Evolutionary conservation across 139 green algal species (phyloP).

Genomic region (Bryopsis sp.): DNA sequence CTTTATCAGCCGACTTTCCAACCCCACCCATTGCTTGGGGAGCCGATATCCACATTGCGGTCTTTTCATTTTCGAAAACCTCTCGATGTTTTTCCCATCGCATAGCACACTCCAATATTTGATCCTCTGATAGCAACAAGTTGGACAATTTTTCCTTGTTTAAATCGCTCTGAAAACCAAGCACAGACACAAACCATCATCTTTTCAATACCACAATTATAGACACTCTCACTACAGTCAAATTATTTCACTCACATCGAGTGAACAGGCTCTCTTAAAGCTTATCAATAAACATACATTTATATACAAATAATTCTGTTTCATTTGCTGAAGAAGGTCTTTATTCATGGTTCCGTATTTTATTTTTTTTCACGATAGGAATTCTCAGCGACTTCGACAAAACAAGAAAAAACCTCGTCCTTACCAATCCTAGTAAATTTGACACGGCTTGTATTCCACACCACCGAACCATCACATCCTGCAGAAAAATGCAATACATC

Average conservation of each 20-base stretch:
- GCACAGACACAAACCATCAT: not conserved
- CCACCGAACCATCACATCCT: not conserved
- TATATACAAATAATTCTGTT: not conserved
- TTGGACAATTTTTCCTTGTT: not conserved
- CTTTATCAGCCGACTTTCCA: too few species aligned
- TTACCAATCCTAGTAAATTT: not conserved
- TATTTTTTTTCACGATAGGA: not conserved
- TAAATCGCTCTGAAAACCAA: not conserved
- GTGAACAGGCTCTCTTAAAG: not conserved
- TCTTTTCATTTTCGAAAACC: not conserved
- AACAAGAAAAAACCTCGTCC: not conserved
- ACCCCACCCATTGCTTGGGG: too few species aligned
- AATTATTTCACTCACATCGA: not conserved
- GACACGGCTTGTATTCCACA: not conserved
- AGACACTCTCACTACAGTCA: not conserved
- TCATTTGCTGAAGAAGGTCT: not conserved
- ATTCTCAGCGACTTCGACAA: not conserved
- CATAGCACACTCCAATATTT: not conserved
- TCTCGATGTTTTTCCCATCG: not conserved
- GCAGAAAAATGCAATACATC: not conserved
- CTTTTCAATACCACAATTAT: not conserved
- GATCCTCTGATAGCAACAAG: not conserved
- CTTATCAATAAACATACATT: too few species aligned
- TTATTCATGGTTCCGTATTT: not conserved
- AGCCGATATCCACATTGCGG: too few species aligned